Evolutionary conservation across 2,329 filamentous ascomycete genomes (phyloP).

Genomic region (Penicillium frequentans): DNA sequence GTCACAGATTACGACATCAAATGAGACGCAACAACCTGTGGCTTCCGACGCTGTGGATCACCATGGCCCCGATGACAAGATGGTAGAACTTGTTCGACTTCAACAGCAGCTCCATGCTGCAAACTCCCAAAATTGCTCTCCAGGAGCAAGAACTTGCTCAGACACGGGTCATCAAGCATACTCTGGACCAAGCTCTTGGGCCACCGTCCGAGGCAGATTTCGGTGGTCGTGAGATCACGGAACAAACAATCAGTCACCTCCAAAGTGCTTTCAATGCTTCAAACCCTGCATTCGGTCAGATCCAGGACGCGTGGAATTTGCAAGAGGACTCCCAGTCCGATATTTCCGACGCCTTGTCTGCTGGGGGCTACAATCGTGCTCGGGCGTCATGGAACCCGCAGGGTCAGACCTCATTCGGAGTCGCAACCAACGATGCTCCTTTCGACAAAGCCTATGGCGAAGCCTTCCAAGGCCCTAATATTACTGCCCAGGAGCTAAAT

Average conservation of each 20-base stretch:
- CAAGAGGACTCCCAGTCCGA: conserved; percentile 49
- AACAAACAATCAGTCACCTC: conserved; percentile 51
- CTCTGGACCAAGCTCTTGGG: conserved; percentile 59
- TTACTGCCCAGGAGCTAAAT: conserved; percentile 27
- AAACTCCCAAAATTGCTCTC: conserved; percentile 58
- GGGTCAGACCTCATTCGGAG: conserved; percentile 30
- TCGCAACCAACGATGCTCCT: conserved; percentile 19
- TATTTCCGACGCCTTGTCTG: conserved; percentile 43
- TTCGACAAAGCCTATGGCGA: conserved; percentile 32
- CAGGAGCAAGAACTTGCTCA: conserved; percentile 63
- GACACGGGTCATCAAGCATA: conserved; percentile 60
- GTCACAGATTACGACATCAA: conserved; percentile 16
- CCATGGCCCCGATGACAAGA: conserved; percentile 30
- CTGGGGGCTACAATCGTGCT: conserved; percentile 42
- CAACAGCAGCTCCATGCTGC: conserved; percentile 59
- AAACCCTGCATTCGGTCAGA: conserved; percentile 42
- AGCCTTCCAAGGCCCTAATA: conserved; percentile 17
- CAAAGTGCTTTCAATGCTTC: conserved; percentile 56
- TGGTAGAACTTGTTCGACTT: conserved; percentile 54
- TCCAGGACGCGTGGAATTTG: conserved; percentile 44
- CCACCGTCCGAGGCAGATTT: conserved; percentile 56
- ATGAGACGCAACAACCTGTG: conserved; percentile 11
- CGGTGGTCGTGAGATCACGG: conserved; percentile 48
- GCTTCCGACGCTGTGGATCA: conserved; percentile 10
- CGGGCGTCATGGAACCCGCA: conserved; percentile 34